These are phyloP conservation scores for Seiridium unicorne DNA, from an alignment of 2,329 filamentous ascomycete species.

Conservation along the genomic window DNA sequence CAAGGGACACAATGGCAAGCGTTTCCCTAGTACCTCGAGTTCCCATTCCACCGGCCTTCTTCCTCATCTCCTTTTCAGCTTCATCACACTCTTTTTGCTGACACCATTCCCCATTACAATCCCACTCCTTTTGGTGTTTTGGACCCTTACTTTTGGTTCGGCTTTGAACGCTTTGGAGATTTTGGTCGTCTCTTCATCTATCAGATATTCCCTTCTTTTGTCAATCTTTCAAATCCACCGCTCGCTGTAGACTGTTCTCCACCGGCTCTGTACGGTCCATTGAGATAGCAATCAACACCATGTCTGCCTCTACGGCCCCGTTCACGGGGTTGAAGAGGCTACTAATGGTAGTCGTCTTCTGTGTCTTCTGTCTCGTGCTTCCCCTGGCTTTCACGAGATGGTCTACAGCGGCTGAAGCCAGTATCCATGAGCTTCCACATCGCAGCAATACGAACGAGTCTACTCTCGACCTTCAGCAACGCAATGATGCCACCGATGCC, in stretches of 20 bases:
- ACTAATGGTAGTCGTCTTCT: conserved; percentile 14
- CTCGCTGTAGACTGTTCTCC: too few species aligned
- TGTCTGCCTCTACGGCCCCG: conserved; percentile 4
- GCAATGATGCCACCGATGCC: not conserved
- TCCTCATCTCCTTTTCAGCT: not conserved
- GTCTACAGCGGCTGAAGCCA: not conserved
- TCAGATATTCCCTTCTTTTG: conserved; percentile 10
- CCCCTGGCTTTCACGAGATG: conserved; percentile 9
- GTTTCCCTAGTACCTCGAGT: not conserved
- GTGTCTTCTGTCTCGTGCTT: conserved; percentile 15
- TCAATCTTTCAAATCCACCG: conserved; percentile 5
- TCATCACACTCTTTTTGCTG: conserved; percentile 16
- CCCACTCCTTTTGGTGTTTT: conserved; percentile 25
- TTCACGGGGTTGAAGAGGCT: conserved; percentile 15
- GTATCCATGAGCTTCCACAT: not conserved
- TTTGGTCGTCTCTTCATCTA: conserved; percentile 5
- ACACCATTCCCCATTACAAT: conserved; percentile 12
- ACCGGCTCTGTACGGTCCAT: too few species aligned
- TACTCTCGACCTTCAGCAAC: not conserved
- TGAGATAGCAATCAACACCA: not conserved
- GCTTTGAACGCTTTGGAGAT: conserved; percentile 18
- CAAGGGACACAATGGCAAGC: not conserved
- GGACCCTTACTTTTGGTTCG: conserved; percentile 26
- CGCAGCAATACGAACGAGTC: not conserved
- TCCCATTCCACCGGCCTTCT: not conserved